phyloP scores from a whole-genome alignment of 1,139 yeast genomes.

The Yamadazyma songkhlaensis region DNA sequence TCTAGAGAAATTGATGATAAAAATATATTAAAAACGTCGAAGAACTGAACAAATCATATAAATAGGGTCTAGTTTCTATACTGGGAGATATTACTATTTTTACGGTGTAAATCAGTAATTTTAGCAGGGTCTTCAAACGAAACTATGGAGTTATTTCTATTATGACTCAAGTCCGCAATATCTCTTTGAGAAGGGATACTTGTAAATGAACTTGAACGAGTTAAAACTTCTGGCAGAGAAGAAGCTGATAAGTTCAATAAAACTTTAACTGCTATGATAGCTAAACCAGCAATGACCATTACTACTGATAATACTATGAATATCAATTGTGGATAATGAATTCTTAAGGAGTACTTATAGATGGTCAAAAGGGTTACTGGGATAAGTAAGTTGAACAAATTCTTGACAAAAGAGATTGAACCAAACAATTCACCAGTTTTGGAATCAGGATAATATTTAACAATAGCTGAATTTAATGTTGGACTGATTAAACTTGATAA shows the following conservation, averaged over 20 bases:
- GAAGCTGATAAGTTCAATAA: conserved; percentile 13
- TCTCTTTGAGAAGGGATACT: neutral
- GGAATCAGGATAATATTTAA: conserved; percentile 39
- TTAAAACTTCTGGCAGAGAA: conserved; percentile 13
- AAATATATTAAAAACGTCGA: too few species aligned
- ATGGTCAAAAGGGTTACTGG: conserved; percentile 28
- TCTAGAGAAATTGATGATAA: too few species aligned
- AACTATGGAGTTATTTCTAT: conserved; percentile 5
- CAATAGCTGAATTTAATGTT: conserved; percentile 29
- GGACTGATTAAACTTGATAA: conserved; percentile 41
- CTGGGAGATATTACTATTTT: conserved; percentile 15
- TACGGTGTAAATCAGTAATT: conserved; percentile 16
- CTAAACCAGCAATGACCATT: conserved; percentile 7
- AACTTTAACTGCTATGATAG: conserved; percentile 14
- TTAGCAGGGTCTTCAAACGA: conserved; percentile 2
- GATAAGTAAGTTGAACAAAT: conserved; percentile 21
- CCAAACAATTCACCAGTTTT: conserved; percentile 41
- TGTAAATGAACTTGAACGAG: conserved; percentile 18
- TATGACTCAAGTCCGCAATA: neutral
- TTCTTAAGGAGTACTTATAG: conserved; percentile 23
- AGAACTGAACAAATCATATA: too few species aligned
- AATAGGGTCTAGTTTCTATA: conserved; percentile 2
- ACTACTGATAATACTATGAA: conserved; percentile 15
- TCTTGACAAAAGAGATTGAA: conserved; percentile 33
- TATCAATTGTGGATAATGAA: conserved; percentile 18